Evolutionary conservation across 768 basidiomycete species (phyloP), one percentile per base, ranked within the genome.

Genomic region (Pulveroboletus frians): DNA sequence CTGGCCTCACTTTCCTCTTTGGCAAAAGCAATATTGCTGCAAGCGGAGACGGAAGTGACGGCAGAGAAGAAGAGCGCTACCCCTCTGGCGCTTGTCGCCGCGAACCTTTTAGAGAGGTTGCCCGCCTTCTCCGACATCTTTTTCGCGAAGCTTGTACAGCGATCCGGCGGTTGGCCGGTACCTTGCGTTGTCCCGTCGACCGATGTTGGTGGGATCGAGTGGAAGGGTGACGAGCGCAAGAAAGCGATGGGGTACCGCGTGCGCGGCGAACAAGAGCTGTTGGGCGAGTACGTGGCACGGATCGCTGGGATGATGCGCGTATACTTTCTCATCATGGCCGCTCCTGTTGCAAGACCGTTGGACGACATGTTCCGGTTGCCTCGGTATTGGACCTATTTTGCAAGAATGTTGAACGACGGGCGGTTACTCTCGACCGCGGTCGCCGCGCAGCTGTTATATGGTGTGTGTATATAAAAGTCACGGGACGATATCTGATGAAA

Each of bases 1-100:
- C 66, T 75, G 40, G 88, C 91, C 43, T 76, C 86, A 18, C 78
- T 94, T 39, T 93, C 89, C 18, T 86, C 92, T n/a, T 78, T 97
- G 35, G 75, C 91, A 40, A 97, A 98, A 63, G 74, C 83, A 15
- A 84, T 98, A 52, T 76, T 97, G 38, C 76, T 88, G 30, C 95
- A 97, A 71, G 93, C 93, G 15, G 93, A 96, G 71, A 87, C 84
- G 0, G 95, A 98, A 67, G 89, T 95, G 9, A 81, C 87, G 1
- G 92, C 93, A 3, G 89, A 94, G 68, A 83, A 87, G 60, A 81
- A 83, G 27, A 86, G 87, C 20, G 93, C 92, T 0, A 74, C 77
- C 32, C 95, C 95, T 0, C 77, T 99, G 20, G 90, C 88, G 0
- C 78, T 80, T 29, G 80, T 96, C 10, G 54, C 63, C 3, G 76